A percentile compares a stretch with the other conserved stretches of the same genome.
These are phyloP conservation scores for Globisporangium echinulatum DNA, from an alignment of 352 stramenopile species.

Conservation along the genomic window DNA sequence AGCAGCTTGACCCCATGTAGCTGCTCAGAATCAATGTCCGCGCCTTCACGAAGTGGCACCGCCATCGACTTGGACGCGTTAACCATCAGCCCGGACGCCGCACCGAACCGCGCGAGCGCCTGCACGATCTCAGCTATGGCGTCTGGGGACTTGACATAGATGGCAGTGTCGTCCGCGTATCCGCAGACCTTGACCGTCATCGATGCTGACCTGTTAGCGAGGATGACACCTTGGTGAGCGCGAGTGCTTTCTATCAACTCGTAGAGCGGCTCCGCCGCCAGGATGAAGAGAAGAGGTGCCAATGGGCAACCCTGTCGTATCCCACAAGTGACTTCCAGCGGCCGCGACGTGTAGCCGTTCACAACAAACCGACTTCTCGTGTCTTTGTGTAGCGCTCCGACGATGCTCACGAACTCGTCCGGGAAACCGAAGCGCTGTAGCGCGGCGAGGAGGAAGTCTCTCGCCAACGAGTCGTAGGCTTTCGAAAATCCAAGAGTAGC, in stretches of 20 bases:
- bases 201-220: not conserved
- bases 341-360: constrained; percentile 6
- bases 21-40: not conserved
- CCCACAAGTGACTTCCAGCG: not conserved
- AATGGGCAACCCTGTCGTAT: constrained; percentile 22
- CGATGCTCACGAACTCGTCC: constrained; percentile 1
- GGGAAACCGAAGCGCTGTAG: constrained; percentile 18
- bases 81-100: not conserved
- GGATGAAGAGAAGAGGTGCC: constrained; percentile 16
- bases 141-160: constrained; percentile 1
- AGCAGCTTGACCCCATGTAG: not conserved
- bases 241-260: not conserved
- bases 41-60: not conserved
- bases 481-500: constrained; percentile 14
- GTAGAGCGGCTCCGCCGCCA: constrained; percentile 15
- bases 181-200: constrained; percentile 3
- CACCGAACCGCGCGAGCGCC: not conserved
- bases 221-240: not conserved
- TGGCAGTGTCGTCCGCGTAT: constrained; percentile 17
- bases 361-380: constrained; percentile 9
- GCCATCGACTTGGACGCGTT: not conserved
- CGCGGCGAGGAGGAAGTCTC: constrained; percentile 11
- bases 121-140: not conserved
- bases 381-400: constrained; percentile 2
- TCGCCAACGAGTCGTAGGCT: constrained; percentile 15